Conservation (phyloP, 768 basidiomycete genomes). For the Cyclocybe cylindracea region DNA sequence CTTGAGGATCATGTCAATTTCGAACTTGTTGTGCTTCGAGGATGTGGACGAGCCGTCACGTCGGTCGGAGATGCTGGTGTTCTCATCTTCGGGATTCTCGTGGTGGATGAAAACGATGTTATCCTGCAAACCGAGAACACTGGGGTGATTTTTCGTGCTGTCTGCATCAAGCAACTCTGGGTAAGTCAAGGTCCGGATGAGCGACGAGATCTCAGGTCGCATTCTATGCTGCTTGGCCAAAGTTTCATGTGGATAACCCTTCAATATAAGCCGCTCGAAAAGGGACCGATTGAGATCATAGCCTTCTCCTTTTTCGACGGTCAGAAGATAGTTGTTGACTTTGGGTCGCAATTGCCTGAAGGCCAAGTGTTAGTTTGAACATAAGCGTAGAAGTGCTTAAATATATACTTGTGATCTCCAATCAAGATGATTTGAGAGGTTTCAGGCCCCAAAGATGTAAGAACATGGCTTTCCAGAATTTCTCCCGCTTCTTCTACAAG, state of each 20-base stretch:
- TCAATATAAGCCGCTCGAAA: conserved; percentile 67
- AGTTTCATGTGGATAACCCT: conserved; percentile 60
- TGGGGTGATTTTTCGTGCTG: conserved; percentile 46
- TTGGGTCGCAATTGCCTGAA: conserved; percentile 71
- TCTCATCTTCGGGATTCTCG: conserved; percentile 53
- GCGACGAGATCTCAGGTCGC: conserved; percentile 69
- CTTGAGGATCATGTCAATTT: conserved; percentile 65
- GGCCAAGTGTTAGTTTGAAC: not conserved
- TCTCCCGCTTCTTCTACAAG: conserved; percentile 47
- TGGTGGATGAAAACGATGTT: conserved; percentile 69
- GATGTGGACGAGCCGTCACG: conserved; percentile 46
- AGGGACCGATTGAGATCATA: conserved; percentile 68
- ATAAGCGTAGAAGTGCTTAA: not conserved
- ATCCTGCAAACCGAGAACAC: conserved; percentile 54
- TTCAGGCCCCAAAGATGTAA: conserved; percentile 49
- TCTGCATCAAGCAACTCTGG: conserved; percentile 41
- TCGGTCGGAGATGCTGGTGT: conserved; percentile 39
- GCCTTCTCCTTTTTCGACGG: conserved; percentile 68
- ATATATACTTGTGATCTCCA: conserved; percentile 73
- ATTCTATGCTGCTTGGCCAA: conserved; percentile 67
- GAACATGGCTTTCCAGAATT: conserved; percentile 62
- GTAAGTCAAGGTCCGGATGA: conserved; percentile 54
- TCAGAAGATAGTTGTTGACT: conserved; percentile 64
- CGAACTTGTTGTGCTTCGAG: conserved; percentile 63
- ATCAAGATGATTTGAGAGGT: conserved; percentile 63